These are phyloP conservation scores for Colletotrichum sp. DNA, from an alignment of 2,329 filamentous ascomycete species.

Conservation along the genomic window DNA sequence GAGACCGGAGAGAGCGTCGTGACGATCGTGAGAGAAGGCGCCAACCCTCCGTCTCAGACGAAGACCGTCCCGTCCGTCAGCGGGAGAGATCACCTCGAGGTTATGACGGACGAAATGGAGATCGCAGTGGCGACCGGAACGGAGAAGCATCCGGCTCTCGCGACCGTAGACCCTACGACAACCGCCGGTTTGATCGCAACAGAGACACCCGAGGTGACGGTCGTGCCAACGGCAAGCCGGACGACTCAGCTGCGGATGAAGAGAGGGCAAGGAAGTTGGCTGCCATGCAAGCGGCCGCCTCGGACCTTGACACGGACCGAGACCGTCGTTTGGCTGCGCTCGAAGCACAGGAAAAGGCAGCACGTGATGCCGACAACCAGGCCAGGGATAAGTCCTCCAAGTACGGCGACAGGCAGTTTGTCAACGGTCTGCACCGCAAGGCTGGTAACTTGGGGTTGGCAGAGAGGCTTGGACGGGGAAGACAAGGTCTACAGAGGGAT, in stretches of 20 bases:
- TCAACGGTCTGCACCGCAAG: conserved; percentile 66
- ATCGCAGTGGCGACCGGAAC: conserved; percentile 27
- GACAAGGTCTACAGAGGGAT: conserved; percentile 51
- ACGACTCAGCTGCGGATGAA: conserved; percentile 46
- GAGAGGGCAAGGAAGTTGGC: conserved; percentile 72
- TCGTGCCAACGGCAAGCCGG: conserved; percentile 21
- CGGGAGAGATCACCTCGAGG: conserved; percentile 17
- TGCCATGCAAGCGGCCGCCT: conserved; percentile 75
- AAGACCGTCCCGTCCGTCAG: conserved; percentile 35
- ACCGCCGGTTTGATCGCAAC: conserved; percentile 22
- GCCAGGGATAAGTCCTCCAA: conserved; percentile 64
- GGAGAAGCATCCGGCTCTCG: conserved; percentile 18
- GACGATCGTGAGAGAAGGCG: conserved; percentile 36
- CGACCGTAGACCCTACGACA: conserved; percentile 25
- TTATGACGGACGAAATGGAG: conserved; percentile 23
- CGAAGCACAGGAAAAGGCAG: conserved; percentile 67
- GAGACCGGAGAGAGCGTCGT: conserved; percentile 22
- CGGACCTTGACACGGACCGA: conserved; percentile 73
- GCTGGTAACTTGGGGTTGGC: conserved; percentile 56
- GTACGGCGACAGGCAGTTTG: conserved; percentile 69
- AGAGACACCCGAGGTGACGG: conserved; percentile 17
- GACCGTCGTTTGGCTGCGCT: conserved; percentile 70
- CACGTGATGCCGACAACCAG: conserved; percentile 70
- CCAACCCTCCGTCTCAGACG: conserved; percentile 27
- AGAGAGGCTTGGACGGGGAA: conserved; percentile 55